Base-by-base conservation (phyloP, 164 flowering plant species). In the Akebia trifoliata region DNA sequence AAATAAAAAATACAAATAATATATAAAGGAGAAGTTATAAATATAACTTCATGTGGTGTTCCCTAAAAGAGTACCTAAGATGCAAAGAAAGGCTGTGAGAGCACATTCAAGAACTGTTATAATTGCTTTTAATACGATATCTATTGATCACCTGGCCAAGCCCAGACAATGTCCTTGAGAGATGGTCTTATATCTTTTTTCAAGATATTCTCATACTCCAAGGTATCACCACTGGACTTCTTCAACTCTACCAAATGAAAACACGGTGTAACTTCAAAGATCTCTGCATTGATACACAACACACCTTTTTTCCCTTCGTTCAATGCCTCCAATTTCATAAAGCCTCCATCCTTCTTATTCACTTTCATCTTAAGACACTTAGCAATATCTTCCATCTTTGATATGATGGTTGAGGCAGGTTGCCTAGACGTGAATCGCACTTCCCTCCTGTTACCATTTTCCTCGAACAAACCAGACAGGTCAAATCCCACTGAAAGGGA, bases 401-500 rank as follows among this genome's bases (percentile, higher is more conserved):
- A 76, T 60, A 91, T 74, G 67, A 91, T 84, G 62, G 42, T 60
- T 2, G 77, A 62, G 29, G 83, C 85, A 50, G 90, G 73, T 55
- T 69, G 63, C 45, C 54, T 67, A 5, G 85, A 78, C 15, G 84
- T 78, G 65, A 90, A 90, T 60, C 79, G 78, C 20, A 69, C 73
- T 64, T 78, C 87, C 56, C 44, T 75, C 66, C 62, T 75, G 11
- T 43, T 47, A 45, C 36, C 50, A 35, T 30, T 34, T 2, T 75
- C 85, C 45, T 74, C 80, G 32, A 90, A 85, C 62, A 90, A 63
- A 10, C 87, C 86, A 9, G 93, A 81, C 55, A 90, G 64, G 64
- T 87, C 84, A 64, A 90, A 87, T 7, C 95, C 94, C 40, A 77
- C 66, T 1, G 94, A 87, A 28, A 81, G 77, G 2, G 91, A 82